phyloP scores from a whole-genome alignment of 2,329 filamentous ascomycete species.

The Ophiostoma piceae region DNA sequence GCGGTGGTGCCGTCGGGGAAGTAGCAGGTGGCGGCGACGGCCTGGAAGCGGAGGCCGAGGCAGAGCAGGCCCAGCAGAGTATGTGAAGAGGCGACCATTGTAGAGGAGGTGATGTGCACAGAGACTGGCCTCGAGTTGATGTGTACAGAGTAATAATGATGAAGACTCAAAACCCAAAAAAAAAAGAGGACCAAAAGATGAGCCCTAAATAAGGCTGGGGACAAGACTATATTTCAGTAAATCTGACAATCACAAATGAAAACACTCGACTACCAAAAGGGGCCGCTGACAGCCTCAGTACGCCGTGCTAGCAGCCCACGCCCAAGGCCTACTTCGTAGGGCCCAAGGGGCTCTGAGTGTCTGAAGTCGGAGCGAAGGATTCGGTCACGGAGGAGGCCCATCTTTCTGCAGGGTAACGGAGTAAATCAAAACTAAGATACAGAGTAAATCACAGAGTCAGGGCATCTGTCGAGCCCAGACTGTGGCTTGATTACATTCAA shows the following conservation, averaged over 20 bases:
- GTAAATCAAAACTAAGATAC: neutral
- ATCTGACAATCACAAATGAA: neutral
- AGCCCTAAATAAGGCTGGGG: neutral
- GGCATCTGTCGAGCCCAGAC: too few species aligned
- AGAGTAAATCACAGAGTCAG: too few species aligned
- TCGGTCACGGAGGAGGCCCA: neutral
- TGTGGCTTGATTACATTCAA: too few species aligned
- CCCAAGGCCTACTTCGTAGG: too few species aligned
- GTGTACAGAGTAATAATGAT: neutral
- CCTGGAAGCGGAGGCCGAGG: neutral
- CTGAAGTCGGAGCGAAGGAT: neutral
- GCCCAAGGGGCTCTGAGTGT: neutral
- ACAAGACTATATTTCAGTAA: neutral
- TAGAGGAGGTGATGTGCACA: neutral
- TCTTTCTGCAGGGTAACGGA: neutral
- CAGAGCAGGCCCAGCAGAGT: neutral
- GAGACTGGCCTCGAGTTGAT: neutral
- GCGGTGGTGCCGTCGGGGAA: conserved; percentile 33
- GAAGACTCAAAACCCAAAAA: neutral
- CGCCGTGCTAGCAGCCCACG: too few species aligned
- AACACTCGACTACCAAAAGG: neutral
- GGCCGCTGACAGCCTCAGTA: neutral
- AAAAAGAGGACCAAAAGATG: neutral
- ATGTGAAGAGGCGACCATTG: neutral
- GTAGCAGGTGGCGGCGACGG: conserved; percentile 30